phyloP scores from a whole-genome alignment of 208 protist species.

The Crithidia mellificae region DNA sequence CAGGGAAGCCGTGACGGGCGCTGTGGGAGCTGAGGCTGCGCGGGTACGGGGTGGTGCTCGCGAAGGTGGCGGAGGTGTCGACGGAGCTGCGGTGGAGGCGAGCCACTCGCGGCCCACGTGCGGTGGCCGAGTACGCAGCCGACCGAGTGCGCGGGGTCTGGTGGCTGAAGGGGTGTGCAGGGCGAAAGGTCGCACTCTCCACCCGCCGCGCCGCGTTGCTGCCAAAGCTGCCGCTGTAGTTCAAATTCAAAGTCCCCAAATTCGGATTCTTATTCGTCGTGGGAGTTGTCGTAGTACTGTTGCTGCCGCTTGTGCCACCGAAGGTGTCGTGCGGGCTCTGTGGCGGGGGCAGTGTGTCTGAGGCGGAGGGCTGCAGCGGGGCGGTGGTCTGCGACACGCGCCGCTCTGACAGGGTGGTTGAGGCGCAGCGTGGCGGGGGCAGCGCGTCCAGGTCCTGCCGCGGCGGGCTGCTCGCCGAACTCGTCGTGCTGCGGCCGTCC shows the following conservation, averaged over 20 bases:
- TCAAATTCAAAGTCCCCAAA: too few relatives aligned
- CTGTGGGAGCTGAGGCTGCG: conserved; percentile 22
- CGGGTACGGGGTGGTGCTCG: not conserved
- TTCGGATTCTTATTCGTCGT: too few relatives aligned
- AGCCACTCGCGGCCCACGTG: not conserved
- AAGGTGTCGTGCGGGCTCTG: too few relatives aligned
- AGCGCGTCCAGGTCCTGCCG: conserved; percentile 16
- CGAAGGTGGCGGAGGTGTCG: not conserved
- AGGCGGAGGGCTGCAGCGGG: not conserved
- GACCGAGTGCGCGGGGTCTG: conserved; percentile 9
- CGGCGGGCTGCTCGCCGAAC: conserved; percentile 2
- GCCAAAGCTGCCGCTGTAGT: not conserved
- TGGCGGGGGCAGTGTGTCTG: too few relatives aligned
- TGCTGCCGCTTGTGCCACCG: too few relatives aligned
- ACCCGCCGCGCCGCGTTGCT: not conserved
- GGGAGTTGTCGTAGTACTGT: too few relatives aligned
- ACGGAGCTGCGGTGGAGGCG: not conserved
- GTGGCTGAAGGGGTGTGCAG: not conserved
- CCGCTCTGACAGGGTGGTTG: not conserved
- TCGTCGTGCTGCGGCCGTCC: conserved; percentile 1
- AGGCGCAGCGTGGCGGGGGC: conserved; percentile 2
- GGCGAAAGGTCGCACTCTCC: not conserved
- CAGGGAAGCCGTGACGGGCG: not conserved
- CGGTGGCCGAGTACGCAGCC: not conserved
- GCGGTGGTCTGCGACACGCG: not conserved